A percentile compares a stretch with the other conserved stretches of the same genome.
phyloP scores from a whole-genome alignment of 2,329 filamentous ascomycete species.

The Paraphaeosphaeria sporulosa region DNA sequence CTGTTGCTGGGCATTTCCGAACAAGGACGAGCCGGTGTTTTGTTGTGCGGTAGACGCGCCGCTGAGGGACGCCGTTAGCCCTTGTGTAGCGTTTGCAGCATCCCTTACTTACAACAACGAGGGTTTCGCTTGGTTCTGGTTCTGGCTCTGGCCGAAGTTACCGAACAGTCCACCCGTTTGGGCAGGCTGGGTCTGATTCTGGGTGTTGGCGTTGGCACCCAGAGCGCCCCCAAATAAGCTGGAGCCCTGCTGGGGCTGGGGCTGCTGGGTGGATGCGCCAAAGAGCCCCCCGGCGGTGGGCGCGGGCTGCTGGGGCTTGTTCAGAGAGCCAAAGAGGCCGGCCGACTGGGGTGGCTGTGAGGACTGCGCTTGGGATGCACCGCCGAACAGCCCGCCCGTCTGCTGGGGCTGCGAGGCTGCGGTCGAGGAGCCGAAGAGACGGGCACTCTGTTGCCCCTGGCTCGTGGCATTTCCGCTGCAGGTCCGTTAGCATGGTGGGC shows the following conservation, averaged over 20 bases:
- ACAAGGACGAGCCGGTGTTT: constrained; percentile 37
- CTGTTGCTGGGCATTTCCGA: constrained; percentile 33
- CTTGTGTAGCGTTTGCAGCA: constrained; percentile 19
- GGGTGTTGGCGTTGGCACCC: constrained; percentile 29
- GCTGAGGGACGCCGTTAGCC: constrained; percentile 43
- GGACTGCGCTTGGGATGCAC: constrained; percentile 16
- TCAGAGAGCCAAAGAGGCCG: constrained; percentile 48
- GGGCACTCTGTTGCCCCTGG: constrained; percentile 36
- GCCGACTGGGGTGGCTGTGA: constrained; percentile 39
- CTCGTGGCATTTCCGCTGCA: constrained; percentile 37
- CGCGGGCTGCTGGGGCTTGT: constrained; percentile 37
- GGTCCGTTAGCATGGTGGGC: constrained; percentile 29
- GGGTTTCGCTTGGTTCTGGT: constrained; percentile 36
- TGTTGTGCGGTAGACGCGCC: constrained; percentile 42
- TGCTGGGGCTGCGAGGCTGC: constrained; percentile 36
- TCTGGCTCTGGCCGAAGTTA: constrained; percentile 25
- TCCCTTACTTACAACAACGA: constrained; percentile 49
- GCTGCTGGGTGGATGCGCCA: constrained; percentile 41
- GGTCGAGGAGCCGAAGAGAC: constrained; percentile 38
- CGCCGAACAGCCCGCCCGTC: constrained; percentile 33
- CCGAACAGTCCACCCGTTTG: constrained; percentile 47
- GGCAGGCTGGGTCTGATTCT: constrained; percentile 33
- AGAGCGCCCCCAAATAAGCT: constrained; percentile 46
- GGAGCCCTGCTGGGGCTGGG: constrained; percentile 35
- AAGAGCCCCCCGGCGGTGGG: constrained; percentile 43